Base-by-base conservation (phyloP, 1,284 basidiomycete genomes). In the Rhodotorula sp. region DNA sequence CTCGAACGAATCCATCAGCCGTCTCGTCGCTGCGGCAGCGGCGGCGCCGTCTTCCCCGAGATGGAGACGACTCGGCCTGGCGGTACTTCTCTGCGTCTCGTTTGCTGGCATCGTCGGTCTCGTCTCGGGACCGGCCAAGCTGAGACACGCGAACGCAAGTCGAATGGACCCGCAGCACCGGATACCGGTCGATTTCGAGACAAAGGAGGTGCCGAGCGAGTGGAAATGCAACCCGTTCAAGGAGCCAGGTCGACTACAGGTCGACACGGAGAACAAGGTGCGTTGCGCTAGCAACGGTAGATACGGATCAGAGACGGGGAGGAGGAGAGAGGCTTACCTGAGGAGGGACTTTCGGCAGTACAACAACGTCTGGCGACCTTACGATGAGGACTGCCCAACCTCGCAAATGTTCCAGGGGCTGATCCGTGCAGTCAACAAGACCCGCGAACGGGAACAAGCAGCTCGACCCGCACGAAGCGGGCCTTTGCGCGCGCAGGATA, bases 221-320 rank as follows among this genome's bases (percentile, higher is more conserved):
- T 74, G 69, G 69, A 60, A 46, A 22, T 74, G 72, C 57, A 71
- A 74, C 44, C 72, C 72, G 33, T 74, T 67, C 65, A 71, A 74
- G 60, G 69, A 71, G 65, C 56, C 67, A 3, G 72, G 72, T 18
- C 42, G 67, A 48, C 12, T 74, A 26, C 6, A 60, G 7, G 62
- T 66, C 7, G 72, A 74, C 44, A 46, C 58, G 24, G 30, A 62
- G 30, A 58, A 69, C 14, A 49, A 62, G 10, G 72, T 74, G 51
- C 48, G 62, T 12, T 12, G 37, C 37, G 37, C 37, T 10, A 1
- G 37, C 8, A 12, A 42, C 29, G 20, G n/a, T n/a, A n/a, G n/a
- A n/a, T n/a, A n/a, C 1, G 14, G 3, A 3, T 26, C 42, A 6
- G 2, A n/a, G 17, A 3, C 17, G 12, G 17, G 2, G 20, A 24